Conservation (phyloP, 257 asterid genomes). For the Scutellaria galericulata region DNA sequence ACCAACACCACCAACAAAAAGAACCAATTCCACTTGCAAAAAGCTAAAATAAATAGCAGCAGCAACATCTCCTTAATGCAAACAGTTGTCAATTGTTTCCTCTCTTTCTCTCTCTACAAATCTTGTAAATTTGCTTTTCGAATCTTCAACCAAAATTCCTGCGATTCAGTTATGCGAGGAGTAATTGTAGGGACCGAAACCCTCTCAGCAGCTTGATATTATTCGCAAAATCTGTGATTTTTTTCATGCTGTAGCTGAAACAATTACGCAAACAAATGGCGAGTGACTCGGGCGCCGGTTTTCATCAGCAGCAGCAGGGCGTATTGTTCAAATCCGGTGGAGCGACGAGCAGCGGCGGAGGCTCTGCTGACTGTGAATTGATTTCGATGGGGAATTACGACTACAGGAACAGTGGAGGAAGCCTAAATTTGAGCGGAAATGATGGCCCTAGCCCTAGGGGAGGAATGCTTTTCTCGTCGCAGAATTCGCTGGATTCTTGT, state of each 20-base stretch:
- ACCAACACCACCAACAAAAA: conserved; percentile 5
- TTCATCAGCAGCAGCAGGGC: conserved; percentile 50
- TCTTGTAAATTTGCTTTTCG: conserved; percentile 33
- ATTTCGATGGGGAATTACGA: conserved; percentile 49
- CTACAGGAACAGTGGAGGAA: conserved; percentile 40
- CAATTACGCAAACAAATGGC: conserved; percentile 53
- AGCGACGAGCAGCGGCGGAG: conserved; percentile 42
- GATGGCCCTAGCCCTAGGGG: conserved; percentile 53
- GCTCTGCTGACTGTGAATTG: conserved; percentile 47
- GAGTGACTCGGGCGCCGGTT: conserved; percentile 63
- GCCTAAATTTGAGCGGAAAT: conserved; percentile 42
- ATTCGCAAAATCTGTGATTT: background rate
- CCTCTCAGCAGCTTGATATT: conserved; percentile 34
- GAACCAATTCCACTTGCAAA: conserved; percentile 25
- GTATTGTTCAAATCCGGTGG: conserved; percentile 50
- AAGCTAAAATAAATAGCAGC: conserved; percentile 15
- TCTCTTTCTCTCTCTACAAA: conserved; percentile 36
- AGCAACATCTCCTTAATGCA: conserved; percentile 30
- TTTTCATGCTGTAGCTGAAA: conserved; percentile 36
- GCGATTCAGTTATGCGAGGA: conserved; percentile 33
- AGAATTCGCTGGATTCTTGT: conserved; percentile 45
- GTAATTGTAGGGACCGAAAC: conserved; percentile 32
- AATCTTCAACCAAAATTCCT: conserved; percentile 31
- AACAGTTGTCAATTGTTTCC: conserved; percentile 27
- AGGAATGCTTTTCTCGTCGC: conserved; percentile 54